These are phyloP conservation scores for Cutaneotrichosporon sp. DNA, from an alignment of 1,284 basidiomycete genomes.

Conservation along the genomic window DNA sequence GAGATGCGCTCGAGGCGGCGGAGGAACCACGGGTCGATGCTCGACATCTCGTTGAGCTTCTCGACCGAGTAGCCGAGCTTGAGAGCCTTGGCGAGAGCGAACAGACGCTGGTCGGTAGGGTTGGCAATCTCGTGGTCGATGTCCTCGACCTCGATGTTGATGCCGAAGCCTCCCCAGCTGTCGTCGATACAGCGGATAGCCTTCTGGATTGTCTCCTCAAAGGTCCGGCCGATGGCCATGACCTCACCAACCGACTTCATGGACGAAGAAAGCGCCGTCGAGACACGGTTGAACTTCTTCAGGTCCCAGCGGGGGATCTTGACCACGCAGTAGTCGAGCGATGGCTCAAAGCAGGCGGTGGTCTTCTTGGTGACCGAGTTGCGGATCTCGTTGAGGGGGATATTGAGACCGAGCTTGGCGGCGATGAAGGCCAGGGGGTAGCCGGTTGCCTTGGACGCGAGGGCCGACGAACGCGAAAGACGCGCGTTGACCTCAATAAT, in stretches of 20 bases:
- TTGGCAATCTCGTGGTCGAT: constrained; percentile 68
- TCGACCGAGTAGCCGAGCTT: constrained; percentile 91
- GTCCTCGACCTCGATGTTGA: constrained; percentile 63
- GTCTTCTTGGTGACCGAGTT: constrained; percentile 97
- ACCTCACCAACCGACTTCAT: constrained; percentile 99
- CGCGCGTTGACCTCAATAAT: constrained; percentile 99
- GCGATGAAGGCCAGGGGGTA: constrained; percentile 98
- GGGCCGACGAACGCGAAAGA: constrained; percentile 92
- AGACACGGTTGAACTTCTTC: constrained; percentile 94
- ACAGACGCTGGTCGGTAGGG: constrained; percentile 78
- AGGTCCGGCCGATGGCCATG: constrained; percentile 97
- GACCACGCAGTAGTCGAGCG: constrained; percentile 93
- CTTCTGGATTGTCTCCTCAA: constrained; percentile 98
- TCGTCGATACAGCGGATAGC: constrained; percentile 96
- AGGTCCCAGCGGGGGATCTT: constrained; percentile 99
- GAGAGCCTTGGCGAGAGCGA: constrained; percentile 94
- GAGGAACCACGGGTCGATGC: constrained; percentile 98
- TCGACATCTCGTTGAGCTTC: constrained; percentile 93
- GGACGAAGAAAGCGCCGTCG: constrained; percentile 76
- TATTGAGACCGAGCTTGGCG: constrained; percentile 92
- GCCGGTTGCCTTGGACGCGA: constrained; percentile 97
- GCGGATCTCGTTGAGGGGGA: constrained; percentile 95
- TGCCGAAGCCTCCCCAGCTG: constrained; percentile 84
- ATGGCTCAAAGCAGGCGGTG: constrained; percentile 95
- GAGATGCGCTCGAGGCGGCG: constrained; percentile 77